Percentiles rank a stretch among this genome's conserved stretches.
These are phyloP conservation scores for Penicillium sp. DNA, from an alignment of 2,329 filamentous ascomycete species.

Conservation along the genomic window DNA sequence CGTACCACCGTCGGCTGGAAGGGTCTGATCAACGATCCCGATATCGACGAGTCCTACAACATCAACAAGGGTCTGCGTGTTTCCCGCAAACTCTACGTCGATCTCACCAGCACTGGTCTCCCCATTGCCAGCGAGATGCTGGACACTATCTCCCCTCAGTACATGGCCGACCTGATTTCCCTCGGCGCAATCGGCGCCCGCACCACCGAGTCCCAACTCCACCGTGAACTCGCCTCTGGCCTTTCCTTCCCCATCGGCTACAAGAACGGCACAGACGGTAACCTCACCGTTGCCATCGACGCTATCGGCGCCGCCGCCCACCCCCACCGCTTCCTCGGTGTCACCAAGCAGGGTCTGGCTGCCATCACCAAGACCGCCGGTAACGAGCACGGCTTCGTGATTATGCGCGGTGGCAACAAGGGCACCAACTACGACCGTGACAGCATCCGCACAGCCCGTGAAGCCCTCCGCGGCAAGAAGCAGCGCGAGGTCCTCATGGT, in stretches of 20 bases:
- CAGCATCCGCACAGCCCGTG: constrained; percentile 77
- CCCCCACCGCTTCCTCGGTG: constrained; percentile 93
- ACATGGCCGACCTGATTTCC: constrained; percentile 92
- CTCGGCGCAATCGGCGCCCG: constrained; percentile 94
- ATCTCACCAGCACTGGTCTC: constrained; percentile 84
- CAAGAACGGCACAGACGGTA: constrained; percentile 98
- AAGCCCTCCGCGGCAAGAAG: constrained; percentile 78
- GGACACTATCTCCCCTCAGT: constrained; percentile 97
- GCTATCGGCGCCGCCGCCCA: constrained; percentile 76
- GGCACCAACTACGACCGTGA: constrained; percentile 93
- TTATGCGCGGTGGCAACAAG: constrained; percentile 86
- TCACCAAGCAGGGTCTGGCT: constrained; percentile 95
- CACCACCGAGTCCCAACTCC: constrained; percentile 94
- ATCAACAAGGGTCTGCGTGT: constrained; percentile 98
- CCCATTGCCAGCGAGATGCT: constrained; percentile 98
- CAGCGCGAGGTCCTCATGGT: constrained; percentile 93
- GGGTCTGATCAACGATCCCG: constrained; percentile 97
- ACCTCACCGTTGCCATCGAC: constrained; percentile 87
- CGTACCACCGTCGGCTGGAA: constrained; percentile 99
- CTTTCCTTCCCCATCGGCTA: constrained; percentile 97
- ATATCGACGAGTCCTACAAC: constrained; percentile 95
- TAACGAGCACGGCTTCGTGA: constrained; percentile 97
- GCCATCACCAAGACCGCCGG: constrained; percentile 92
- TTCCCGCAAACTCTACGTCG: constrained; percentile 89
- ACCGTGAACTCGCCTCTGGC: constrained; percentile 92